Evolutionary conservation across 768 basidiomycete genomes (phyloP).

Genomic region (Russula lepida): DNA sequence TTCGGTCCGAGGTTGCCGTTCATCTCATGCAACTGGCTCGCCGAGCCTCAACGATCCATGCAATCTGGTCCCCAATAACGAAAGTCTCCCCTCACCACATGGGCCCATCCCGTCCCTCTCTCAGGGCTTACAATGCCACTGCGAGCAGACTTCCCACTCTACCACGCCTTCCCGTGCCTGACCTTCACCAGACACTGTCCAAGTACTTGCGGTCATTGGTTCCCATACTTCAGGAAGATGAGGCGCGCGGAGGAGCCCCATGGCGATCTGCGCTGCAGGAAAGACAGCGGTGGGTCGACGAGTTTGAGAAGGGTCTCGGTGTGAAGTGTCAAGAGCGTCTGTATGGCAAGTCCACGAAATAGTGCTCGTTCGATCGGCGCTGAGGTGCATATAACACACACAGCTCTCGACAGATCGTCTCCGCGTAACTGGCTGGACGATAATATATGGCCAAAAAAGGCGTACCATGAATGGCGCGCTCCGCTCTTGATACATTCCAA

Average conservation of each 20-base stretch:
- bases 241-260: slow-evolving; percentile 43
- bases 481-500: slow-evolving; percentile 87
- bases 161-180: slow-evolving; percentile 77
- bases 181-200: slow-evolving; percentile 64
- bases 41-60: slow-evolving; percentile 1
- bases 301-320: slow-evolving; percentile 68
- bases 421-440: slow-evolving; percentile 93
- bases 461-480: slow-evolving; percentile 81
- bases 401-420: slow-evolving; percentile 73
- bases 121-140: not conserved
- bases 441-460: slow-evolving; percentile 82
- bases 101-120: not conserved
- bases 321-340: slow-evolving; percentile 62
- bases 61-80: not conserved
- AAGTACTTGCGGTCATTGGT: slow-evolving; percentile 70
- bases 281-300: slow-evolving; percentile 51
- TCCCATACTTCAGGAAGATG: slow-evolving; percentile 74
- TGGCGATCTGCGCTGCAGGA: slow-evolving; percentile 45
- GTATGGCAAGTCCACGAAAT: slow-evolving; percentile 38
- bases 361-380: slow-evolving; percentile 5
- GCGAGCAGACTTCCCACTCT: slow-evolving; percentile 25
- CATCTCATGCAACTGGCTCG: too few relatives aligned
- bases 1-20: too few relatives aligned
- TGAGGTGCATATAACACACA: slow-evolving; percentile 24
- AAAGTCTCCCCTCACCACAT: not conserved